Base-by-base conservation (phyloP, 2,329 filamentous ascomycete species). In the Podosphaera fusca region DNA sequence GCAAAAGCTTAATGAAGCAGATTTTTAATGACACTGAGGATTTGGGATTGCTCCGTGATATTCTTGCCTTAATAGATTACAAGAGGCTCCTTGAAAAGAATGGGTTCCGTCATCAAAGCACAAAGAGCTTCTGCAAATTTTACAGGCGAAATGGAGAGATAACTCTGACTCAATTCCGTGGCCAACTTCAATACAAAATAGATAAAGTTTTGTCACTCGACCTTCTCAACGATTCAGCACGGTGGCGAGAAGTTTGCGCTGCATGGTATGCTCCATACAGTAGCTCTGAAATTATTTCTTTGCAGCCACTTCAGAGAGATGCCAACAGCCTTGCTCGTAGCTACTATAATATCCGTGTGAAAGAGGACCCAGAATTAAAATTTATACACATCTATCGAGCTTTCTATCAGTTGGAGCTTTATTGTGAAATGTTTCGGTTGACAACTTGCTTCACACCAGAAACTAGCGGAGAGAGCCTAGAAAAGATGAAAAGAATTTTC, bases 341-440 rank as follows among this genome's bases (percentile, higher is more conserved):
- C 36, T 54, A 54, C 34, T 54, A 38, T 21, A 54, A 38, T 29
- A 38, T 54, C 21, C 34, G 34, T 29, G n/a, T 54, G 5, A 29
- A 40, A 30, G 34, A 54, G 36, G 51, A 54, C 40, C 51, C 51
- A 54, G 34, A 54, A 4, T 21, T 54, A 10, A 30, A 40, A 10
- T 54, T 54, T 30, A 40, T 54, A 38, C 34, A n/a, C 8, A 29
- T 54, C 8, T 54, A 54, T 38, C 12, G 34, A 40, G 51, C 51
- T 34, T 54, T 54, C 21, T 54, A 21, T 54, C 51, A 54, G 35
- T 30, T 54, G 21, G 51, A 54, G 34, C 51, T 54, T 6, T 54
- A 54, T 34, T 54, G 51, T 40, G 12, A 54, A 34, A 29, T 54
- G 36, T 54, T 54, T 40, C 51, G 35, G 9, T 29, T 54, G 8